Base-by-base conservation (phyloP, 2,329 filamentous ascomycete genomes). In the Claviceps sorghi region DNA sequence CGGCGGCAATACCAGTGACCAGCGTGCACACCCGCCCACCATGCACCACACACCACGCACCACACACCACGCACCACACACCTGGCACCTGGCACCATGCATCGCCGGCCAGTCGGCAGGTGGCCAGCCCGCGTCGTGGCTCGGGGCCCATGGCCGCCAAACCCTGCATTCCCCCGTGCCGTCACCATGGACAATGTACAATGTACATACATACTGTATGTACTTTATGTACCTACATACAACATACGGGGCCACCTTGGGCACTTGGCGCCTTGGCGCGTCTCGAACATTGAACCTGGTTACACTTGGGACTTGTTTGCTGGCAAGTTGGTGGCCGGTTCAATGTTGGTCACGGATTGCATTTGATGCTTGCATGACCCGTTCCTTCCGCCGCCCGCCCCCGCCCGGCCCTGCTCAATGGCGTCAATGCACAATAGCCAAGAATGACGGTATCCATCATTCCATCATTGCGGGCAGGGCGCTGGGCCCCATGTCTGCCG, bases 361-460 rank as follows among this genome's bases (percentile, higher is more conserved):
- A 51, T n/a, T n/a, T n/a, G n/a, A n/a, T 40, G 51, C 46, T 48
- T 50, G 45, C 45, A 48, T 48, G 32, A 48, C 45, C 45, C 45
- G 45, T 48, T 48, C 45, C 45, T 26, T 48, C 45, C 45, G 45
- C 45, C 36, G 45, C 26, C 7, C 45, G 30, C 22, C 45, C 30
- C 32, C 30, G 43, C 21, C 42, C n/a, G 21, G 42, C 42, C 13
- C n/a, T 43, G 51, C 51, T 43, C n/a, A n/a, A 40, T 21, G 30
- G 29, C 50, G 45, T 43, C 42, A 38, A 9, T 26, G 32, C 43
- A 30, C 43, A 45, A 45, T 44, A 15, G 41, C 41, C 7, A 29
- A 44, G 42, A 44, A 9, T 44, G 42, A 44, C 42, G 42, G 21
- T 44, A 44, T 22, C 21, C 21, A 17, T 29, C 5, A 22, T 44